These are phyloP conservation scores for Crithidia sp. DNA, from an alignment of 208 protist species.

Conservation along the genomic window DNA sequence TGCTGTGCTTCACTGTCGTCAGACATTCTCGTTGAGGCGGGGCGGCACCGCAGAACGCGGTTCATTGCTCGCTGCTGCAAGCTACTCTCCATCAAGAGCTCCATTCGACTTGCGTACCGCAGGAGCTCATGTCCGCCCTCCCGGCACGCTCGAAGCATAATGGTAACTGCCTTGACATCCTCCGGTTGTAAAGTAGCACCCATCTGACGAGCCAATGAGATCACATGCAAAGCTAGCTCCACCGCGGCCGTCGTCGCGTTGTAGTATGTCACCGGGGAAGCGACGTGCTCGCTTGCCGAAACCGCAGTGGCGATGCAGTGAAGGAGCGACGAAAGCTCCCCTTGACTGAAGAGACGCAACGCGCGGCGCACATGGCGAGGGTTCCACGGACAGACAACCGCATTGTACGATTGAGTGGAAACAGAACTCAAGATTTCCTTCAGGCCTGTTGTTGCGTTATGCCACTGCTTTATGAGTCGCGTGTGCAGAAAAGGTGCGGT, in stretches of 20 bases:
- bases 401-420: constrained; percentile 16
- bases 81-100: constrained; percentile 64
- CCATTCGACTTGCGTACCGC: constrained; percentile 52
- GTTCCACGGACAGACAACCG: constrained; percentile 67
- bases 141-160: constrained; percentile 70
- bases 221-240: constrained; percentile 63
- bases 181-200: constrained; percentile 44
- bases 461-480: constrained; percentile 84
- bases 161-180: constrained; percentile 49
- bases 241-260: constrained; percentile 48
- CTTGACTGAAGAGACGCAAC: constrained; percentile 51
- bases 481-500: constrained; percentile 67
- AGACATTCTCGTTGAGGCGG: constrained; percentile 6
- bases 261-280: constrained; percentile 32
- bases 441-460: constrained; percentile 75
- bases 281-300: constrained; percentile 23
- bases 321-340: constrained; percentile 37
- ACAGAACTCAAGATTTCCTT: constrained; percentile 33
- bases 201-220: constrained; percentile 68
- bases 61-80: constrained; percentile 56
- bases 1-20: constrained; percentile 4
- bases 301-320: constrained; percentile 27
- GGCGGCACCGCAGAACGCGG: constrained; percentile 41
- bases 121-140: constrained; percentile 56
- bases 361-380: constrained; percentile 72